Base-by-base conservation (phyloP, 495 filamentous ascomycete genomes). In the Penicillium coprophilum region DNA sequence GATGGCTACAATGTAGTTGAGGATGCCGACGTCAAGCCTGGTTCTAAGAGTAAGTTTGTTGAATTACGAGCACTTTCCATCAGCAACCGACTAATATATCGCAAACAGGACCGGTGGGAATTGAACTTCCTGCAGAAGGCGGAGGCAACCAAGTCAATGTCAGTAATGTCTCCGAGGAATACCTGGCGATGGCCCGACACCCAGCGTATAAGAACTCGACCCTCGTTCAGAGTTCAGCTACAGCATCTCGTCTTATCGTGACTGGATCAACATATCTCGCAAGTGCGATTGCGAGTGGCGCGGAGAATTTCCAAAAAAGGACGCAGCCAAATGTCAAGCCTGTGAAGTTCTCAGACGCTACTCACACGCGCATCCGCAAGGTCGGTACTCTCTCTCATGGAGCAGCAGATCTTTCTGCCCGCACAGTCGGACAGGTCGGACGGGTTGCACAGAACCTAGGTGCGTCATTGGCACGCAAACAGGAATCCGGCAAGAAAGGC, bases 221-320 rank as follows among this genome's bases (percentile, higher is more conserved):
- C 23, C 77, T 98, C 19, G 95, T 98, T 19, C 90, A 93, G 53
- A 89, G 90, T 58, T 92, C 95, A 3, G 90, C 91, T 2, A 87
- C 87, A 5, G 95, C 93, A 20, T 97, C 94, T 17, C 89, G 93
- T 12, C 78, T 98, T 38, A 93, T 98, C 61, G 92, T 98, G 30
- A 96, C 92, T 0, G 87, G 87, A 6, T 90, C 90, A 28, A 79
- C 82, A 55, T 86, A 89, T 69, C 73, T 97, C 23, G 82, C 91
- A 63, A 92, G 88, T 66, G 80, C 85, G 15, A 74, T 97, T 57
- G 79, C 87, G 30, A 83, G 75, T 45, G 86, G 88, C 27, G 92
- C 95, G 5, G 87, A 96, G 30, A 84, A 60, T 61, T 96, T 94
- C 76, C 87, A 87, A 11, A 85, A 85, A 63, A 93, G 84, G 59